Evolutionary conservation across 805 yeast genomes (phyloP).

Genomic region (Schwanniomyces vanrijiae): DNA sequence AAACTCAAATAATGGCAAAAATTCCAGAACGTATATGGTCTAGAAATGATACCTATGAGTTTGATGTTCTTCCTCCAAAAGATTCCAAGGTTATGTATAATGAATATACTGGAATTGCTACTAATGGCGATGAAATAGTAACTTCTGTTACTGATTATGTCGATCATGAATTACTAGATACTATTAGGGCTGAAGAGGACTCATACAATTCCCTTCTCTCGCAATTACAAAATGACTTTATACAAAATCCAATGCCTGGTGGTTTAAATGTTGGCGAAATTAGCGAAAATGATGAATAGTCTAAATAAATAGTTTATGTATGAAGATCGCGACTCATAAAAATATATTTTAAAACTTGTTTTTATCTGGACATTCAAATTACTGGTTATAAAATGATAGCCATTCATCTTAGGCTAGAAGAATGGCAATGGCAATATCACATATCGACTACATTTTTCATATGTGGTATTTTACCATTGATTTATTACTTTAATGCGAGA

Average conservation of each 20-base stretch:
- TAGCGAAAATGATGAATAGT: not conserved
- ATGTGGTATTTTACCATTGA: conserved; percentile 35
- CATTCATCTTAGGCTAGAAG: conserved; percentile 39
- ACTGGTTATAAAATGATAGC: conserved; percentile 31
- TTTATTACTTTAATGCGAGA: conserved; percentile 34
- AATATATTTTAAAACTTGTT: not conserved
- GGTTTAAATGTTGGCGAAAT: not conserved
- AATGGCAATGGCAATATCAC: conserved; percentile 46
- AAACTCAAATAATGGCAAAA: conserved; percentile 67
- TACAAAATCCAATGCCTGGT: not conserved
- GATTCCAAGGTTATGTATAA: conserved; percentile 34
- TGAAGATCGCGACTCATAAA: not conserved
- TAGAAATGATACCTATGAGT: conserved; percentile 62
- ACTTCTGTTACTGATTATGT: conserved; percentile 42
- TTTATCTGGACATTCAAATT: not conserved
- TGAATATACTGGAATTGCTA: conserved; percentile 29
- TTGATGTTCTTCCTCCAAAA: conserved; percentile 69
- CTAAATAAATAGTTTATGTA: not conserved
- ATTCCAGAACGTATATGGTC: conserved; percentile 65
- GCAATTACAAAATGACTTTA: not conserved
- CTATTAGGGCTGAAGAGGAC: conserved; percentile 29
- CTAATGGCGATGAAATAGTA: conserved; percentile 14
- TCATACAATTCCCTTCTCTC: conserved; percentile 9
- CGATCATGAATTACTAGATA: conserved; percentile 46
- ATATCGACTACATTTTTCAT: conserved; percentile 44